phyloP scores from a whole-genome alignment of 2,329 filamentous ascomycete genomes.

The Claviceps lovelessii region DNA sequence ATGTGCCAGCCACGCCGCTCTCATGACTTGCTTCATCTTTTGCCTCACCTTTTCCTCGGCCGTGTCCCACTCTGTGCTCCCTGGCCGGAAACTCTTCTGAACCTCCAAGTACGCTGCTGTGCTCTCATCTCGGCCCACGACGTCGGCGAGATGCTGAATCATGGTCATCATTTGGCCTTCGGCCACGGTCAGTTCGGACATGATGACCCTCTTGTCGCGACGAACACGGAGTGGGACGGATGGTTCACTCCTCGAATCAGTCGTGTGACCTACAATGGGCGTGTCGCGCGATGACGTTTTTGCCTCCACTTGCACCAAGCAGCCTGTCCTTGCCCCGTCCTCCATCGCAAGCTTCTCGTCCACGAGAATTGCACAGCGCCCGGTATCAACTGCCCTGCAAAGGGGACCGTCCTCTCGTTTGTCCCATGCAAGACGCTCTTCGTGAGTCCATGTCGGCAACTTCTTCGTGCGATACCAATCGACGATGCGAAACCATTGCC shows the following conservation, averaged over 20 bases:
- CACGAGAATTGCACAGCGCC: conserved; percentile 6
- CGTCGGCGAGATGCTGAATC: conserved; percentile 2
- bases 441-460: conserved; percentile 7
- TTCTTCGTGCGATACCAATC: conserved; percentile 11
- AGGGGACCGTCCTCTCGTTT: conserved; percentile 5
- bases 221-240: not conserved
- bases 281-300: not conserved
- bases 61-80: conserved; percentile 4
- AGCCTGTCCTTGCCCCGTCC: not conserved
- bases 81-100: not conserved
- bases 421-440: conserved; percentile 7
- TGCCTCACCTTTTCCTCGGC: not conserved
- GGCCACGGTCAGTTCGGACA: conserved; percentile 3
- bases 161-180: conserved; percentile 6
- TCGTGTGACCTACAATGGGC: not conserved
- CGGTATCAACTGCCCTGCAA: conserved; percentile 8
- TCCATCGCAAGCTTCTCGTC: not conserved
- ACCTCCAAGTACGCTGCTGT: conserved; percentile 2
- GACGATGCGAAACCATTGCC: conserved; percentile 8
- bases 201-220: conserved; percentile 4
- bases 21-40: conserved; percentile 5
- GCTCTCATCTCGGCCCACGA: conserved; percentile 1
- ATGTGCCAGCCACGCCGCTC: conserved; percentile 4
- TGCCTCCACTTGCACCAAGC: conserved; percentile 6
- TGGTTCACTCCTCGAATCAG: not conserved